These are phyloP conservation scores for Fusarium tanahbumbuense DNA, from an alignment of 2,329 filamentous ascomycete genomes.

Conservation along the genomic window DNA sequence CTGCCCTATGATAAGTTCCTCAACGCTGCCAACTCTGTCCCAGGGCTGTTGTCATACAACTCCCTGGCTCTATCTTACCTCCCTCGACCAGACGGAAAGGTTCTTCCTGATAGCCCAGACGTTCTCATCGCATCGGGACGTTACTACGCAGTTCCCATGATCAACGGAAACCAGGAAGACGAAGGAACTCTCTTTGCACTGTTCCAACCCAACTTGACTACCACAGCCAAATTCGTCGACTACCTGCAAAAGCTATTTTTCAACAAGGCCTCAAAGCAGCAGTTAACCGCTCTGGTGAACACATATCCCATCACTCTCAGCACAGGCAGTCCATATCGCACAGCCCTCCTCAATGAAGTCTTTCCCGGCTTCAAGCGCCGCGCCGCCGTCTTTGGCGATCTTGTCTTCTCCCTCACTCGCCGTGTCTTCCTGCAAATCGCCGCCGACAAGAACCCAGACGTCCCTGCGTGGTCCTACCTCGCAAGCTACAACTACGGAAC, in stretches of 20 bases:
- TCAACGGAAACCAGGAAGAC: conserved; percentile 81
- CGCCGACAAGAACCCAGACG: conserved; percentile 60
- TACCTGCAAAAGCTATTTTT: conserved; percentile 74
- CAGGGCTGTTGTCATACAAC: conserved; percentile 73
- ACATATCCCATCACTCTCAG: conserved; percentile 69
- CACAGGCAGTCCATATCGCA: conserved; percentile 78
- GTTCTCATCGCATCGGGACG: conserved; percentile 62
- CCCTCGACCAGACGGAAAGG: conserved; percentile 76
- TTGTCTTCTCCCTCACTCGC: conserved; percentile 78
- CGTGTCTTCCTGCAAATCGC: conserved; percentile 69
- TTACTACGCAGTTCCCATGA: conserved; percentile 62
- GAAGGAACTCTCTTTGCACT: conserved; percentile 81
- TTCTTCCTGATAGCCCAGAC: conserved; percentile 73
- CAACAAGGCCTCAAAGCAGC: conserved; percentile 60
- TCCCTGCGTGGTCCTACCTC: conserved; percentile 81
- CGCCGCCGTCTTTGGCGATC: conserved; percentile 79
- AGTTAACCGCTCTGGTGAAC: conserved; percentile 67
- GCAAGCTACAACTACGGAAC: conserved; percentile 77
- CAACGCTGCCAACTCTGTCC: conserved; percentile 75
- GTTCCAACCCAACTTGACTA: conserved; percentile 76
- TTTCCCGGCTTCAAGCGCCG: conserved; percentile 84
- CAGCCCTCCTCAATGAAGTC: conserved; percentile 73
- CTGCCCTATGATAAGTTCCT: conserved; percentile 71
- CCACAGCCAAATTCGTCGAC: conserved; percentile 65
- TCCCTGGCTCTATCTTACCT: conserved; percentile 79